Evolutionary conservation across 2,329 filamentous ascomycete species (phyloP).

Genomic region (Colletotrichum liriopes): DNA sequence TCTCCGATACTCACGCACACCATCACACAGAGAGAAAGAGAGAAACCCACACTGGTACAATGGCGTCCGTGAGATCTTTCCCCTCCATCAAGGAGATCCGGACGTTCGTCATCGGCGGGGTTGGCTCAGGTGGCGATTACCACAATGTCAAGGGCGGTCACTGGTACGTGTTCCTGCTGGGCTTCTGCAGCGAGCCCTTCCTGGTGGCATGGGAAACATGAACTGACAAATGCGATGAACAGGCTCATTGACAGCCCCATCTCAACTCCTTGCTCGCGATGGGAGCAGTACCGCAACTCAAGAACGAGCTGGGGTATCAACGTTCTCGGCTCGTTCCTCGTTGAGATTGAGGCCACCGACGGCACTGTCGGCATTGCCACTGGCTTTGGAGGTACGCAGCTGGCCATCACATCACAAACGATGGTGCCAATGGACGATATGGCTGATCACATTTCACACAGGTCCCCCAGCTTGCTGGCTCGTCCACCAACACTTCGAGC

Average conservation of each 20-base stretch:
- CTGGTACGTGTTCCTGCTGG: slow-evolving; percentile 64
- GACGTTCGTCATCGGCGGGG: slow-evolving; percentile 80
- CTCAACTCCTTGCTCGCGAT: slow-evolving; percentile 91
- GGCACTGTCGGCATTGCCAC: slow-evolving; percentile 96
- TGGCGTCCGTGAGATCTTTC: slow-evolving; percentile 71
- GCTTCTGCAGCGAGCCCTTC: background rate
- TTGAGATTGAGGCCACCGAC: slow-evolving; percentile 90
- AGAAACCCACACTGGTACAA: slow-evolving; percentile 46
- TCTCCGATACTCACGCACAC: slow-evolving; percentile 10
- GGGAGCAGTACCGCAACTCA: slow-evolving; percentile 89
- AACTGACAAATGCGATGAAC: slow-evolving; percentile 52
- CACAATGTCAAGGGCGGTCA: slow-evolving; percentile 89
- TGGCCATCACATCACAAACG: background rate
- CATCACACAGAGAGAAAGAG: background rate
- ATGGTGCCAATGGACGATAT: background rate
- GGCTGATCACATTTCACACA: slow-evolving; percentile 47
- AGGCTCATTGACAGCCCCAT: slow-evolving; percentile 95
- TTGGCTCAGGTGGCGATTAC: slow-evolving; percentile 80
- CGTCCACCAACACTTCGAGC: slow-evolving; percentile 92
- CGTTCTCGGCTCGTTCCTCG: slow-evolving; percentile 90
- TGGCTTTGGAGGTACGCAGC: slow-evolving; percentile 81
- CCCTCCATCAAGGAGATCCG: slow-evolving; percentile 83
- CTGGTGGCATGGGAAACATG: background rate
- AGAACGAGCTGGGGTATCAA: slow-evolving; percentile 97
- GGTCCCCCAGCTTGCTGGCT: slow-evolving; percentile 95